Conservation (phyloP, 768 basidiomycete genomes). For the Rhizopogon rudus region DNA sequence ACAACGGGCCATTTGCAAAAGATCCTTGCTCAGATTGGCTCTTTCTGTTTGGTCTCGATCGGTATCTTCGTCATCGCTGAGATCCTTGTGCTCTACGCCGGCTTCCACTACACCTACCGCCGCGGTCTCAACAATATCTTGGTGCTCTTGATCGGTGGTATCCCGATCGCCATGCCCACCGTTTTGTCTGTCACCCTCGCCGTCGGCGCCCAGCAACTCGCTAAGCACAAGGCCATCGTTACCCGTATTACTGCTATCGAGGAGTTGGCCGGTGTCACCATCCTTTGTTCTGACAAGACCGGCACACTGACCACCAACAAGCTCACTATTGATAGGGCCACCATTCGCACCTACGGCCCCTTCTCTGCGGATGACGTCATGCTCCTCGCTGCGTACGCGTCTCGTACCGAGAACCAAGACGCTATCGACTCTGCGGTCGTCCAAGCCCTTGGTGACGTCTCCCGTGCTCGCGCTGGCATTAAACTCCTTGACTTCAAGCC, state of each 20-base stretch:
- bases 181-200: constrained; percentile 97
- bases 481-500: constrained; percentile 98
- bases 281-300: constrained; percentile 98
- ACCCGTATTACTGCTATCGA: constrained; percentile 99
- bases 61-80: constrained; percentile 95
- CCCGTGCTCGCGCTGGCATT: constrained; percentile 84
- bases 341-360: constrained; percentile 86
- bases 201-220: constrained; percentile 97
- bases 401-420: constrained; percentile 98
- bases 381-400: constrained; percentile 92
- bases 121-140: constrained; percentile 96
- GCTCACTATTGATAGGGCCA: constrained; percentile 92
- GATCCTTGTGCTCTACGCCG: constrained; percentile 90
- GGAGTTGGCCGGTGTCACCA: constrained; percentile 97
- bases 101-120: constrained; percentile 87
- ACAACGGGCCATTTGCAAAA: constrained; percentile 98
- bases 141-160: constrained; percentile 98
- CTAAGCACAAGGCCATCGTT: constrained; percentile 99
- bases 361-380: constrained; percentile 90
- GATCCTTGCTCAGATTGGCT: constrained; percentile 96
- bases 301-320: constrained; percentile 99
- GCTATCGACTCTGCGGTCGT: constrained; percentile 92
- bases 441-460: constrained; percentile 64
- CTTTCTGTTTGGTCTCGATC: constrained; percentile 95
- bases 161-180: constrained; percentile 99